phyloP scores from a whole-genome alignment of 768 basidiomycete genomes.

The Lentinula detonsa region DNA sequence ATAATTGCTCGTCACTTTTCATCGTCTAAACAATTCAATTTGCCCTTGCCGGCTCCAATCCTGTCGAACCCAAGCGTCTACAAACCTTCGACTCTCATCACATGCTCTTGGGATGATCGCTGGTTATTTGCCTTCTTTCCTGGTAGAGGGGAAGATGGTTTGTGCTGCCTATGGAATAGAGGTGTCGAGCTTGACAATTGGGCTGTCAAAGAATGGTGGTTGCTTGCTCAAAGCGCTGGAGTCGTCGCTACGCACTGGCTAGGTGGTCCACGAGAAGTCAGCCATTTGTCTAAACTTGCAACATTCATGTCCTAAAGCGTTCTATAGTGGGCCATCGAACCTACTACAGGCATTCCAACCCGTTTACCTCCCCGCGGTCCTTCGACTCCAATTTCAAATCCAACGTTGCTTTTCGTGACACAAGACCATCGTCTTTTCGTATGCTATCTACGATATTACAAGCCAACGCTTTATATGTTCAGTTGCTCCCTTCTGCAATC shows the following conservation, averaged over 20 bases:
- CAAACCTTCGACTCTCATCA: constrained; percentile 57
- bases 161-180: constrained; percentile 62
- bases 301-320: background rate
- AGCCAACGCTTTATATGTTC: constrained; percentile 36
- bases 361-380: constrained; percentile 62
- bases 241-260: constrained; percentile 63
- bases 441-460: constrained; percentile 46
- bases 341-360: constrained; percentile 32
- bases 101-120: constrained; percentile 49
- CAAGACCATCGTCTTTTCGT: constrained; percentile 53
- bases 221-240: constrained; percentile 42
- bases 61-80: constrained; percentile 41
- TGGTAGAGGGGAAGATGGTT: constrained; percentile 45
- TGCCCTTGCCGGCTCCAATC: constrained; percentile 50
- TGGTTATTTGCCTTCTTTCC: constrained; percentile 78
- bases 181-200: constrained; percentile 57
- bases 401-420: constrained; percentile 59
- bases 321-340: constrained; percentile 47
- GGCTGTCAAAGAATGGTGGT: constrained; percentile 53
- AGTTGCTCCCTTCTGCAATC: constrained; percentile 40
- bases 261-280: constrained; percentile 52
- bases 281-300: constrained; percentile 10
- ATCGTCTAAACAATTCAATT: constrained; percentile 56
- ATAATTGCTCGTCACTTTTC: constrained; percentile 64
- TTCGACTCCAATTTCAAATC: constrained; percentile 40